A percentile compares a stretch with the other conserved stretches of the same genome.
phyloP scores from a whole-genome alignment of 2,329 filamentous ascomycete species.

The Diaporthe nobilis region DNA sequence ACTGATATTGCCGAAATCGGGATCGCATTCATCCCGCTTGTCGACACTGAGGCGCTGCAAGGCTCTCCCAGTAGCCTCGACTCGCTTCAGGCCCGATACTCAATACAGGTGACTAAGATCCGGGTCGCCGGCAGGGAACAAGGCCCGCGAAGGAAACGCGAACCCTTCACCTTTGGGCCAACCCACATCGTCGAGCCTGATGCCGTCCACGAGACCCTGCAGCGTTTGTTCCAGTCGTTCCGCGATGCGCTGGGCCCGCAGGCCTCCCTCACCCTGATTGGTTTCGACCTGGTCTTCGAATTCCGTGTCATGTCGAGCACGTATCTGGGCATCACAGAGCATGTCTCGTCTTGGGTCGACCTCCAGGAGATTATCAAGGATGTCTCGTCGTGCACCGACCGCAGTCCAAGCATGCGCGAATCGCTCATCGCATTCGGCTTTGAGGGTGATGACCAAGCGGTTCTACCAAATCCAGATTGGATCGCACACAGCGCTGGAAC shows the following conservation, averaged over 20 bases:
- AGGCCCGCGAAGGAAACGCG: not conserved
- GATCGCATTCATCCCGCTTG: slow-evolving; percentile 13
- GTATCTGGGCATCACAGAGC: slow-evolving; percentile 22
- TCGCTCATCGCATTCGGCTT: slow-evolving; percentile 18
- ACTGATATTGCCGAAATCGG: slow-evolving; percentile 26
- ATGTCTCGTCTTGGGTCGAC: slow-evolving; percentile 24
- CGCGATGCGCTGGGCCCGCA: not conserved
- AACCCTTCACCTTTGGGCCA: slow-evolving; percentile 5
- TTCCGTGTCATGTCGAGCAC: slow-evolving; percentile 23
- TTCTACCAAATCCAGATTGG: slow-evolving; percentile 3
- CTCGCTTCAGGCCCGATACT: slow-evolving; percentile 7
- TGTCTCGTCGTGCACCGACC: slow-evolving; percentile 14
- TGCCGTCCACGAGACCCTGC: slow-evolving; percentile 18
- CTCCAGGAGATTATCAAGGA: slow-evolving; percentile 24
- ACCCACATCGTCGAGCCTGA: slow-evolving; percentile 21
- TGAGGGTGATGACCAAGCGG: slow-evolving; percentile 9
- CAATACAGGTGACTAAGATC: slow-evolving; percentile 19
- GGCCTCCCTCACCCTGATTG: slow-evolving; percentile 17
- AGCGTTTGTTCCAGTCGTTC: slow-evolving; percentile 20
- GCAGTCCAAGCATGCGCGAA: slow-evolving; percentile 21
- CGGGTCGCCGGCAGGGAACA: slow-evolving; percentile 13
- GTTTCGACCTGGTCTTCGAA: slow-evolving; percentile 24
- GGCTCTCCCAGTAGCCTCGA: slow-evolving; percentile 9
- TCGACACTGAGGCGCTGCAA: slow-evolving; percentile 7
- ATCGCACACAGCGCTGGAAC: slow-evolving; percentile 21